Base-by-base conservation (phyloP, 208 protist genomes). In the Wallacemonas sp. region DNA sequence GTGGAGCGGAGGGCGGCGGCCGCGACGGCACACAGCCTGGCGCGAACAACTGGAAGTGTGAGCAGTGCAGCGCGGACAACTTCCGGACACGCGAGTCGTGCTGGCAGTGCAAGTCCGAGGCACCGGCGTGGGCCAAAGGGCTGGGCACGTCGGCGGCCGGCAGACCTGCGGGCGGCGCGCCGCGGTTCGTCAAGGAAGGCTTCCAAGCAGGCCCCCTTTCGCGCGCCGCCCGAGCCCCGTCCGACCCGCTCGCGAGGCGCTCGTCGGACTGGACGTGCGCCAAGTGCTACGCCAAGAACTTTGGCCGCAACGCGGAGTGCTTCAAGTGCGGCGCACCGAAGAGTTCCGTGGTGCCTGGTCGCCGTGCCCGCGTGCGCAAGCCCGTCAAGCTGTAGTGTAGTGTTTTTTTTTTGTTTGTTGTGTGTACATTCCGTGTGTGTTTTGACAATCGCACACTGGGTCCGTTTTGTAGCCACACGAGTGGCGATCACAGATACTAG, bases 281-380 rank as follows among this genome's bases (percentile, higher is more conserved):
- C 14, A 92, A 92, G 70, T 96, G 90, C 66, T 93, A 92, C 67
- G 67, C 86, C n/a, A 82, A 77, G 57, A 96, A 96, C 63, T 92
- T 84, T 71, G 68, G 67, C 46, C 80, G 67, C 14, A 76, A 79
- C 10, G 23, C 41, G 7, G 90, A 93, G 23, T 96, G 90, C 52
- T 88, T 77, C 68, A 91, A 92, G 48, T 96, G 90, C 67, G 90
- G 90, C 0, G 62, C 87, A 31, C 70, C 72, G n/a, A 92, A 91
- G 61, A 77, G 64, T 11, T 39, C 79, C 1, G 70, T 78, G 2
- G 36, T 75, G 10, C 57, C 76, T 1, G 62, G 76, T 33, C 77
- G 81, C 11, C 72, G 81, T 23, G 69, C 73, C 1, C 67, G 68
- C 45, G 83, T 77, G 2, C 82, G 87, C 22, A 83, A 86, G 52